Base-by-base conservation (phyloP, 306 rosid genomes). In the Rosa persica region DNA sequence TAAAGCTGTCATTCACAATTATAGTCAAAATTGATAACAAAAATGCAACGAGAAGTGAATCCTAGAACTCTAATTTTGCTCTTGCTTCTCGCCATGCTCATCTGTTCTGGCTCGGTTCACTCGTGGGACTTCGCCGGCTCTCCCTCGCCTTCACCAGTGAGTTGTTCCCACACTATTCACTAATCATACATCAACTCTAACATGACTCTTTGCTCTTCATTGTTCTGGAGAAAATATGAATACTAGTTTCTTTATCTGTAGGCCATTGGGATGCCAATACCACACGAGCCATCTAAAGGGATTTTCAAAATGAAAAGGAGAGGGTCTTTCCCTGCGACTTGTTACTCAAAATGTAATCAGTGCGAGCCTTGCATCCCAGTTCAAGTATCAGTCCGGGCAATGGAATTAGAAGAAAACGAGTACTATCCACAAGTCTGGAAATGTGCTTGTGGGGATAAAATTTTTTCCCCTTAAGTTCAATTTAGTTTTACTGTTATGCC, bases 351-450 rank as follows among this genome's bases (percentile, higher is more conserved):
- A 76, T 91, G 96, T 66, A 76, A 91, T 52, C 57, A 75, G 51
- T 89, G 93, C 79, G 76, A 80, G 48, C 93, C 93, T 25, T 87
- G 96, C 76, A 81, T 73, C 82, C 91, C 89, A 0, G 89, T 91
- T 79, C 83, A 84, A 83, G 89, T 86, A n/a, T 78, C 93, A 3
- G 80, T 91, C 61, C 75, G 73, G 84, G 72, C 86, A 65, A 69
- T 81, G 82, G 82, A 17, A n/a, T 51, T 75, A 78, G 86, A 73
- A 73, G 81, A 89, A 44, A 72, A 74, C 44, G 84, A 82, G 52
- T 91, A 89, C 81, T 86, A 86, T 83, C 92, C 92, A 67, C 88
- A 79, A 38, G 92, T 86, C 61, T 89, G 96, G 93, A 89, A 70
- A 86, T 91, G 96, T 80, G 85, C 85, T 85, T 87, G 96, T 68